Evolutionary conservation across 331 rosid genomes (phyloP), one percentile per base, ranked within the genome.

Genomic region (Cucumis variabilis): DNA sequence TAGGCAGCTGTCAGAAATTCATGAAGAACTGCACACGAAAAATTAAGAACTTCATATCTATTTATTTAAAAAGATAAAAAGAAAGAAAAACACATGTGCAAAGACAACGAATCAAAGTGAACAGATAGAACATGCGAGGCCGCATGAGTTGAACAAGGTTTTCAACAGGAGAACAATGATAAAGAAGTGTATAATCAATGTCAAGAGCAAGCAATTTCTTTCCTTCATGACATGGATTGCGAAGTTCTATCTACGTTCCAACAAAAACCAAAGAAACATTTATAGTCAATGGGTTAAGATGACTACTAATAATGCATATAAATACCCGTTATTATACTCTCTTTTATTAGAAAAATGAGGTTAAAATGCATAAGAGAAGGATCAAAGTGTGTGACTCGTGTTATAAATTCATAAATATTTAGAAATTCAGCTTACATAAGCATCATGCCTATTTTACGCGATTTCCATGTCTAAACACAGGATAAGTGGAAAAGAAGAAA

Each of bases 191-290:
- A 79, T 95, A 97, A 91, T 97, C 98, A 88, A 97, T 97, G 89
- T 97, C 99, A 78, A 97, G 91, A 89, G 94, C 99, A 88, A 97
- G 98, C 79, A 97, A 94, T 81, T 97, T 97, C 92, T 97, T 97
- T 67, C 98, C 98, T 91, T 91, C 51, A 62, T 98, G 98, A 90
- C 98, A 94, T 14, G 98, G 98, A 91, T 93, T 95, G 84, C 70
- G 91, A 58, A 91, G 93, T 86, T 92, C 95, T 89, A 97, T 86
- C 99, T 97, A 87, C 78, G 88, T 84, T 23, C 63, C 79, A 86
- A 62, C 21, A 74, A 50, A 88, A 51, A 23, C 11, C 27, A 63
- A n/a, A 85, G 71, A 85, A 25, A 28, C 82, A 51, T 51, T 53
- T 76, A 27, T 66, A 48, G 67, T 50, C 30, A 69, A 71, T 44